A percentile compares a stretch with the other conserved stretches of the same genome.
Evolutionary conservation across 1,139 yeast species (phyloP).

Genomic region (Oligophagozyma castellii): DNA sequence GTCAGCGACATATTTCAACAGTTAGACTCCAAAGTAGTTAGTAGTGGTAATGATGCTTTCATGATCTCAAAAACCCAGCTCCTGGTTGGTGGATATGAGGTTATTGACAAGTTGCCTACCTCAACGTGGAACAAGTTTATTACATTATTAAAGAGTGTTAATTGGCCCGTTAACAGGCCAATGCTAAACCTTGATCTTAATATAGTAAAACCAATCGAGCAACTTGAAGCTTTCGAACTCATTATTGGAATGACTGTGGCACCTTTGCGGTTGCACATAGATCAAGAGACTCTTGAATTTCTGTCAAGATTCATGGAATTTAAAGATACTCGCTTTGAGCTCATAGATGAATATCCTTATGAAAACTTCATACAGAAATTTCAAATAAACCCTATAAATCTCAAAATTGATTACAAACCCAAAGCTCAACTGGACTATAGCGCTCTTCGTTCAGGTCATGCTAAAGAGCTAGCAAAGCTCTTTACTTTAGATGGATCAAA

Average conservation of each 20-base stretch:
- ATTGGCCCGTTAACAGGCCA: constrained; percentile 33
- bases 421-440: constrained; percentile 63
- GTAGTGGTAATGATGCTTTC: constrained; percentile 29
- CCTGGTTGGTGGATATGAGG: constrained; percentile 39
- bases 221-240: constrained; percentile 58
- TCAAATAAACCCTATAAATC: constrained; percentile 43
- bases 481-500: constrained; percentile 80
- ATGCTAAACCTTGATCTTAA: constrained; percentile 45
- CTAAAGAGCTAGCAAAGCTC: constrained; percentile 76
- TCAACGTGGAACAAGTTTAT: constrained; percentile 88
- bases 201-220: constrained; percentile 52
- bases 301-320: constrained; percentile 68
- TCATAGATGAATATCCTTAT: constrained; percentile 43
- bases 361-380: constrained; percentile 57
- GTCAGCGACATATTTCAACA: constrained; percentile 33
- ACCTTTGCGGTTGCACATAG: constrained; percentile 75
- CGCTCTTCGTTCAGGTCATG: constrained; percentile 74
- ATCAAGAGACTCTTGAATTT: constrained; percentile 87
- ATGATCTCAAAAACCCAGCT: constrained; percentile 34
- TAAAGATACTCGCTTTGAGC: constrained; percentile 52
- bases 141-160: constrained; percentile 53
- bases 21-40: constrained; percentile 30
- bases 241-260: constrained; percentile 41
- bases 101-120: constrained; percentile 68
- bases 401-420: constrained; percentile 84